These are phyloP conservation scores for Mycena haematopus DNA, from an alignment of 768 basidiomycete species.

Conservation along the genomic window DNA sequence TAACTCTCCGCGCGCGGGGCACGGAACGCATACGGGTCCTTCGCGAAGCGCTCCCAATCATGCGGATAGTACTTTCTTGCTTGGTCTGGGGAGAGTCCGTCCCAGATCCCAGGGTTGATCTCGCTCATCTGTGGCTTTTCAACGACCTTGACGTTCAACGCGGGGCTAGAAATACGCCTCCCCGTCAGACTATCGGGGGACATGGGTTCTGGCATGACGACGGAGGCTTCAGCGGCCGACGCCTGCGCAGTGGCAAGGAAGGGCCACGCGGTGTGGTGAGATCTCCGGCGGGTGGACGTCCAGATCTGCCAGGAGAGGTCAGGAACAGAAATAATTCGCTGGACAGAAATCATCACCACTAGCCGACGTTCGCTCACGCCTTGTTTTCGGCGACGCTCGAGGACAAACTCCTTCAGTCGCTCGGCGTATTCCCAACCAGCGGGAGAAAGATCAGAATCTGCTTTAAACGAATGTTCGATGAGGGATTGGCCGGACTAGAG, in stretches of 20 bases:
- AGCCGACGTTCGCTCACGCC: slow-evolving; percentile 69
- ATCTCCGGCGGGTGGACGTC: slow-evolving; percentile 93
- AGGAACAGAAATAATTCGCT: neutral
- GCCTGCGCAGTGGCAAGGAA: slow-evolving; percentile 60
- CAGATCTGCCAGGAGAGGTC: slow-evolving; percentile 69
- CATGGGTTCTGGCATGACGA: slow-evolving; percentile 11
- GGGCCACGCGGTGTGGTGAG: slow-evolving; percentile 97
- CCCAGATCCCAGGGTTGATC: slow-evolving; percentile 98
- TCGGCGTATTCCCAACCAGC: slow-evolving; percentile 97
- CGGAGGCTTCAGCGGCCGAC: slow-evolving; percentile 18
- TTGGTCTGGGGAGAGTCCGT: slow-evolving; percentile 90
- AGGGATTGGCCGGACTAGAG: slow-evolving; percentile 94
- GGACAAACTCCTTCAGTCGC: slow-evolving; percentile 86
- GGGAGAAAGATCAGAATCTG: slow-evolving; percentile 95
- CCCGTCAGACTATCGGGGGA: slow-evolving; percentile 19
- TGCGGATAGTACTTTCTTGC: slow-evolving; percentile 90
- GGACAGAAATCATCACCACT: slow-evolving; percentile 53
- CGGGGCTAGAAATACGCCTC: slow-evolving; percentile 21
- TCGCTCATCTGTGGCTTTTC: slow-evolving; percentile 98
- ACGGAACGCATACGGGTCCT: slow-evolving; percentile 91
- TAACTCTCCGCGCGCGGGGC: slow-evolving; percentile 97
- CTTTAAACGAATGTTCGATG: slow-evolving; percentile 98
- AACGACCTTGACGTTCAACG: slow-evolving; percentile 77
- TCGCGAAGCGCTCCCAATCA: slow-evolving; percentile 92
- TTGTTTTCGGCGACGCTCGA: slow-evolving; percentile 80